Base-by-base conservation (phyloP, 306 rosid species). In the Cicer cuneatum region DNA sequence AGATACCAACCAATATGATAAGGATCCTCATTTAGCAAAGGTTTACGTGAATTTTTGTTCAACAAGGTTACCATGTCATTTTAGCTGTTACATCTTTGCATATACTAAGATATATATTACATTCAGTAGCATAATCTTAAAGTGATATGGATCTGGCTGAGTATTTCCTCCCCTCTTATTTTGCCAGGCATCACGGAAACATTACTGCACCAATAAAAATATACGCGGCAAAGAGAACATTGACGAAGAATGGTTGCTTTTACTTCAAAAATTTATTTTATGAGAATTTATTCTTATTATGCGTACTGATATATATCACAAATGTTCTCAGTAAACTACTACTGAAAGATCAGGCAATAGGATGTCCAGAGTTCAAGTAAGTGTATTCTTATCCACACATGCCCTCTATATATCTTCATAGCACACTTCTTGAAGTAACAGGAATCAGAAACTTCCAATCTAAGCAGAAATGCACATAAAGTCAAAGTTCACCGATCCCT, bases 331-430 rank as follows among this genome's bases (percentile, higher is more conserved):
- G 98, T 71, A 91, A 93, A 83, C 85, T 69, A 66, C 90, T 91
- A 68, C 75, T 91, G 86, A 91, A 80, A 78, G 83, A 86, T 60
- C 84, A 74, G 75, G 81, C 11, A 37, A 66, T 52, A 40, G 96
- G 96, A 80, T 93, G 98, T 66, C 82, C 85, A 59, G 94, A 93
- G 71, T 93, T 88, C 78, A 89, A 88, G 98, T 91, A 85, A 86
- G 96, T 85, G 42, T 39, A 71, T 79, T 56, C 75, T 74, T 57
- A 51, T 46, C 38, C 52, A 39, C 63, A 11, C 66, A 12, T 60
- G 57, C 60, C 58, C 15, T 43, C 53, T 5, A 9, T 53, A 42
- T 77, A 10, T 33, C 47, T 57, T 77, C 14, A 39, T 70, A 57
- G 42, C 46, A 43, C 19, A 18, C 58, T 29, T 29, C 33, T 46